Conservation (phyloP, 345 rosid species). For the Lumnitzera racemosa region DNA sequence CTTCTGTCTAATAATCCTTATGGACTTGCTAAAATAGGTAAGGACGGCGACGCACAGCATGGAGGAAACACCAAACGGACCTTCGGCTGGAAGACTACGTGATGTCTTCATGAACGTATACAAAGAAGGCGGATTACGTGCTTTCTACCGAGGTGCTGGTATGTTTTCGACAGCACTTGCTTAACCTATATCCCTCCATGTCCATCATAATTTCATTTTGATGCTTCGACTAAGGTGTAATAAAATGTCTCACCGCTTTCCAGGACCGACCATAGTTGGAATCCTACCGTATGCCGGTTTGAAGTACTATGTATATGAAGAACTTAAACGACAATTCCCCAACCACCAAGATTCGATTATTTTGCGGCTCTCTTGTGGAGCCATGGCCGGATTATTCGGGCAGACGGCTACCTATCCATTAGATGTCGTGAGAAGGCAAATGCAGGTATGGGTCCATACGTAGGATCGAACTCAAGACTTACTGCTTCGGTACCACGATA, state of each 20-base stretch:
- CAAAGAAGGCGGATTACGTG: conserved; percentile 75
- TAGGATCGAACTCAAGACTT: no score
- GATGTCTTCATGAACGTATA: conserved; percentile 63
- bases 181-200: background rate
- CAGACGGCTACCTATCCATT: conserved; percentile 91
- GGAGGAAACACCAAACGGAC: conserved; percentile 31
- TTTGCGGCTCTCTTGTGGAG: conserved; percentile 87
- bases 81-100: conserved; percentile 47
- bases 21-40: no score
- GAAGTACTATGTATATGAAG: conserved; percentile 87
- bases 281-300: conserved; percentile 89
- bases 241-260: background rate
- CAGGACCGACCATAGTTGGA: conserved; percentile 86
- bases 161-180: conserved; percentile 9
- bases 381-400: conserved; percentile 82
- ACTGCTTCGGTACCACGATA: background rate
- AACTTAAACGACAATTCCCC: conserved; percentile 71
- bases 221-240: background rate
- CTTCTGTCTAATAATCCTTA: no score
- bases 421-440: conserved; percentile 93
- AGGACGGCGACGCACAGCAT: conserved; percentile 25
- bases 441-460: conserved; percentile 54
- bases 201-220: background rate
- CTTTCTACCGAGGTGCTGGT: conserved; percentile 82
- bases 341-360: conserved; percentile 66